Evolutionary conservation across 2,329 filamentous ascomycete genomes (phyloP).

Genomic region (Lecanosticta acicola): DNA sequence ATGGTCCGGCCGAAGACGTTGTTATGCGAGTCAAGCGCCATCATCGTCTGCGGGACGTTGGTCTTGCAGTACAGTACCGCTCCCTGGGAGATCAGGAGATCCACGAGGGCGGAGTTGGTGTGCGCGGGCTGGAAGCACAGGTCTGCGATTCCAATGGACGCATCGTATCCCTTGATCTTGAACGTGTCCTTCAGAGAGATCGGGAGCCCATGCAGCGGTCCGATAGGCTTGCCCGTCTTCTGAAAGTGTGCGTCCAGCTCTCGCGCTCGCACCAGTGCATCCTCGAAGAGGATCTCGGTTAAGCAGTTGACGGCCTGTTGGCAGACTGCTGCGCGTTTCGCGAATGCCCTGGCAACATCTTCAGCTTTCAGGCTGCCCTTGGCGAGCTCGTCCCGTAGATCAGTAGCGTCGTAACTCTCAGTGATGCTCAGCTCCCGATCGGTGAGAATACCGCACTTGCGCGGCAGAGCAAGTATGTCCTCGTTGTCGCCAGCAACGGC

Average conservation of each 20-base stretch:
- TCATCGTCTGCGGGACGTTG: constrained; percentile 51
- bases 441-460: constrained; percentile 49
- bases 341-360: constrained; percentile 36
- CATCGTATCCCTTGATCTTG: constrained; percentile 33
- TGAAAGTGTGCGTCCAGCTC: constrained; percentile 37
- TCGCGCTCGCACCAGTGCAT: constrained; percentile 35
- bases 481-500: constrained; percentile 18
- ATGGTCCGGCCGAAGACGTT: constrained; percentile 46
- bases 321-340: constrained; percentile 44
- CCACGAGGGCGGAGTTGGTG: constrained; percentile 46
- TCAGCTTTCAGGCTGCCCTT: constrained; percentile 18
- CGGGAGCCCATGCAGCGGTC: constrained; percentile 41
- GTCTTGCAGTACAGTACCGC: constrained; percentile 49
- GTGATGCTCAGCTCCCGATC: constrained; percentile 52
- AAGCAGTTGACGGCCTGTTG: constrained; percentile 45
- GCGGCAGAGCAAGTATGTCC: constrained; percentile 45
- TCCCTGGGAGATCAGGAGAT: constrained; percentile 42
- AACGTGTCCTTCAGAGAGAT: constrained; percentile 36
- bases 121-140: constrained; percentile 46
- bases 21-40: constrained; percentile 50
- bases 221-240: constrained; percentile 35
- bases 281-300: constrained; percentile 37
- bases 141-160: constrained; percentile 38
- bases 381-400: constrained; percentile 34
- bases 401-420: constrained; percentile 47